These are phyloP conservation scores for Penicillium herquei DNA, from an alignment of 495 filamentous ascomycete species.

Conservation along the genomic window DNA sequence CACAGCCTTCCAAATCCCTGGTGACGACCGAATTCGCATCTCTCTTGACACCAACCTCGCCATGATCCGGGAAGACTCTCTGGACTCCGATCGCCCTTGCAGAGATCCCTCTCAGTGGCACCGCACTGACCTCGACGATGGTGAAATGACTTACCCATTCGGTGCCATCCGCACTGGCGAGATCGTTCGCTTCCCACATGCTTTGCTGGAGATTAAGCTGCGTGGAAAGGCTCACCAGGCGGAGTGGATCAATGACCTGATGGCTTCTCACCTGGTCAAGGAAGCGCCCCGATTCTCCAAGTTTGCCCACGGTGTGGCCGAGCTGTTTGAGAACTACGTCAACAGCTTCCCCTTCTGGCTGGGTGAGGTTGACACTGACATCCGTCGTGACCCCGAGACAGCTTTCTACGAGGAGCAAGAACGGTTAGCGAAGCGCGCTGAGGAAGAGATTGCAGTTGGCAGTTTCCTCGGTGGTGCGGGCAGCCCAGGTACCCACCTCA, in stretches of 20 bases:
- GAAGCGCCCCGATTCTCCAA: constrained; percentile 90
- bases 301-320: constrained; percentile 89
- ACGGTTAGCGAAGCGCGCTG: constrained; percentile 69
- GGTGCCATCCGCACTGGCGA: constrained; percentile 81
- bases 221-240: constrained; percentile 70
- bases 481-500: constrained; percentile 43
- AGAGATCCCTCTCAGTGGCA: constrained; percentile 89
- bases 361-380: constrained; percentile 83
- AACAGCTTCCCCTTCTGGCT: constrained; percentile 97
- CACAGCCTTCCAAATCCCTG: constrained; percentile 94
- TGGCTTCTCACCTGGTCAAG: constrained; percentile 88
- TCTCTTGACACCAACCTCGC: constrained; percentile 91
- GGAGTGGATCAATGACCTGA: constrained; percentile 88
- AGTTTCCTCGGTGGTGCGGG: constrained; percentile 64
- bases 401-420: constrained; percentile 93
- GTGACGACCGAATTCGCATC: constrained; percentile 85
- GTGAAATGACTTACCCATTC: constrained; percentile 83
- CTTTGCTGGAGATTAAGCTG: constrained; percentile 89
- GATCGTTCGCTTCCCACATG: constrained; percentile 87
- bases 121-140: constrained; percentile 80
- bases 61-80: constrained; percentile 86
- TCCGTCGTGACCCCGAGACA: constrained; percentile 83
- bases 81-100: constrained; percentile 82
- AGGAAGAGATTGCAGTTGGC: constrained; percentile 86
- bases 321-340: constrained; percentile 91